Percentiles rank a stretch among this genome's conserved stretches.
Conservation (phyloP, 73 alveolate genomes). For the Paramecium primaurelia region DNA sequence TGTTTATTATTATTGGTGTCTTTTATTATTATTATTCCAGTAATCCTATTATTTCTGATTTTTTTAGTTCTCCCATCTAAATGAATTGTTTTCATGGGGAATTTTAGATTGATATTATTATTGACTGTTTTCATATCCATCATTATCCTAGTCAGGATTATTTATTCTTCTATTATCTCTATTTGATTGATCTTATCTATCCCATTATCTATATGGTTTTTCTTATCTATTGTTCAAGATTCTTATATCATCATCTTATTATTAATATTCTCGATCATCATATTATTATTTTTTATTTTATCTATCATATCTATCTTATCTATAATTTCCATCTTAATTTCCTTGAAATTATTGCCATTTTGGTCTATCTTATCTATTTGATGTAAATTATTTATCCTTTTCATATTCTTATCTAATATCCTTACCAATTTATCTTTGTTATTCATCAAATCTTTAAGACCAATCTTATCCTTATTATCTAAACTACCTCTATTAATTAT, state of each 20-base stretch:
- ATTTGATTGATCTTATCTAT: background rate
- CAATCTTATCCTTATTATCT: background rate
- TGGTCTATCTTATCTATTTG: background rate
- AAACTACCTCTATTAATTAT: background rate
- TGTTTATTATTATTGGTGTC: background rate
- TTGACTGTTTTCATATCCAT: background rate
- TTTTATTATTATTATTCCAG: background rate
- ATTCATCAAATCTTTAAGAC: background rate
- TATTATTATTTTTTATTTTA: background rate
- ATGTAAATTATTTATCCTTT: background rate
- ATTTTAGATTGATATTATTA: background rate
- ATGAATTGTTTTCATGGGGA: background rate
- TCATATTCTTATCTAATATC: background rate
- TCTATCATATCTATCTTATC: background rate
- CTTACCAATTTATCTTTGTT: background rate
- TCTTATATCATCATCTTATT: background rate
- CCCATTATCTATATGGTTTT: background rate
- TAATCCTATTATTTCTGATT: background rate
- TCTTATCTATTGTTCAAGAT: background rate
- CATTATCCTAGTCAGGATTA: background rate
- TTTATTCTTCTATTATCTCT: background rate
- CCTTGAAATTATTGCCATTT: background rate
- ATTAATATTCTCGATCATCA: background rate
- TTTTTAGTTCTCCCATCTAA: background rate
- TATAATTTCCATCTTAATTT: background rate